Conservation (phyloP, 2,329 filamentous ascomycete species). For the Aspergillus latus region DNA sequence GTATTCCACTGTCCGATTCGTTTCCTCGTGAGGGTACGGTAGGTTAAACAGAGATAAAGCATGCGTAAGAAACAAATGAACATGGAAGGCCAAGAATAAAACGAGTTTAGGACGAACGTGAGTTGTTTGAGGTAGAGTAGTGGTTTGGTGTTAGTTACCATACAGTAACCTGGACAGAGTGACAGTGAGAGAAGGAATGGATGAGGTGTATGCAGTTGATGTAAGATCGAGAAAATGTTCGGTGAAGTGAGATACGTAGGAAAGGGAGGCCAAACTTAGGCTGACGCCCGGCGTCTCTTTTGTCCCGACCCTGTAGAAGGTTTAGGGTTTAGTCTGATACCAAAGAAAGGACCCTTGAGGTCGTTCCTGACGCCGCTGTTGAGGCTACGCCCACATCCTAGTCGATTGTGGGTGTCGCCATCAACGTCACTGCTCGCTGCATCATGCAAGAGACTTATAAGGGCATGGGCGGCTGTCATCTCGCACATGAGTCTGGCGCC, state of each 20-base stretch:
- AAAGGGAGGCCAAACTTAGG: background rate
- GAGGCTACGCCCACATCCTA: too few species aligned
- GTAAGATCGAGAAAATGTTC: background rate
- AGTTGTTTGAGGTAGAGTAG: too few species aligned
- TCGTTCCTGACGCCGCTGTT: too few species aligned
- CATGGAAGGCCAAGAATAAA: too few species aligned
- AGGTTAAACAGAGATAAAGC: background rate
- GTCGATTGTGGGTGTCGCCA: background rate
- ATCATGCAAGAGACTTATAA: constrained; percentile 37
- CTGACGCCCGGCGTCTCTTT: background rate
- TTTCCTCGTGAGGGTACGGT: background rate
- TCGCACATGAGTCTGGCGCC: constrained; percentile 31
- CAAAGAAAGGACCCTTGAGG: too few species aligned
- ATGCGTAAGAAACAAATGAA: too few species aligned
- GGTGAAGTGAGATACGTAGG: too few species aligned
- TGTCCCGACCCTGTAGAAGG: background rate
- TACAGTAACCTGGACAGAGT: too few species aligned
- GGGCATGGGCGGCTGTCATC: constrained; percentile 39
- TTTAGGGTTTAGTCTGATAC: too few species aligned
- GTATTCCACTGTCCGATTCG: background rate
- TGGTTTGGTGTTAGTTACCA: too few species aligned
- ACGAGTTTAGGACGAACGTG: too few species aligned
- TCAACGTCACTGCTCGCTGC: constrained; percentile 22
- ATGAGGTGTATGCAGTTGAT: background rate
- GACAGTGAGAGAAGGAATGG: background rate